These are phyloP conservation scores for Paspalum notatum DNA, from an alignment of 176 grass and related monocot species.

Conservation along the genomic window DNA sequence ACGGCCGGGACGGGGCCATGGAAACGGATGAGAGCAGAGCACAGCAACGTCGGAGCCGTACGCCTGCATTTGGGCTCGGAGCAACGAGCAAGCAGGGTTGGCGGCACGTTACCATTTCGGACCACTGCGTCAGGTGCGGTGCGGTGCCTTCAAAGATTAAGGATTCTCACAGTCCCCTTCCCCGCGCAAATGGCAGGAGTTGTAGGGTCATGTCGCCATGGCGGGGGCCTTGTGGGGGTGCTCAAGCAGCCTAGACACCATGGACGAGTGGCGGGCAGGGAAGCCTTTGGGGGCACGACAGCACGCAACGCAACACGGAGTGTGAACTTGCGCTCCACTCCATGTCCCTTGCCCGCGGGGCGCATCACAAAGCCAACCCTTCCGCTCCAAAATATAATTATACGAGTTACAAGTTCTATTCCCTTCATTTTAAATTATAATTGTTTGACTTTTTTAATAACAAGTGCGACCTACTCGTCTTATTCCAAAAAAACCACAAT, in stretches of 20 bases:
- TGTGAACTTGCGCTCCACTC: slow-evolving; percentile 46
- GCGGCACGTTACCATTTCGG: slow-evolving; percentile 21
- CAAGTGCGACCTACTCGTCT: too few relatives aligned
- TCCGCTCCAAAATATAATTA: too few relatives aligned
- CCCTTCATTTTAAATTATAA: too few relatives aligned
- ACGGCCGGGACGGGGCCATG: neutral
- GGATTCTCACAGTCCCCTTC: slow-evolving; percentile 21
- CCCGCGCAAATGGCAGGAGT: neutral
- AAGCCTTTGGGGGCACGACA: slow-evolving; percentile 47
- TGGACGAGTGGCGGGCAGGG: slow-evolving; percentile 18
- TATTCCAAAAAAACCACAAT: too few relatives aligned
- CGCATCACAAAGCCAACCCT: neutral
- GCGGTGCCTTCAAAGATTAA: slow-evolving; percentile 53
- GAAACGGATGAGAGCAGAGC: neutral
- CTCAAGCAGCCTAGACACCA: neutral
- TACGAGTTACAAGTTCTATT: too few relatives aligned
- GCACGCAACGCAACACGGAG: neutral
- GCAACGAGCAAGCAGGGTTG: slow-evolving; percentile 11
- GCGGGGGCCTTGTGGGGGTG: neutral
- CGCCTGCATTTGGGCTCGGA: neutral
- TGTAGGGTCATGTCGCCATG: slow-evolving; percentile 20
- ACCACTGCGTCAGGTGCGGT: neutral
- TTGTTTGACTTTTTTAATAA: too few relatives aligned
- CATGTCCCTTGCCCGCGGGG: neutral
- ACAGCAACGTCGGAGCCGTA: neutral